Conservation (phyloP, 495 filamentous ascomycete genomes). For the Collariella sp. region DNA sequence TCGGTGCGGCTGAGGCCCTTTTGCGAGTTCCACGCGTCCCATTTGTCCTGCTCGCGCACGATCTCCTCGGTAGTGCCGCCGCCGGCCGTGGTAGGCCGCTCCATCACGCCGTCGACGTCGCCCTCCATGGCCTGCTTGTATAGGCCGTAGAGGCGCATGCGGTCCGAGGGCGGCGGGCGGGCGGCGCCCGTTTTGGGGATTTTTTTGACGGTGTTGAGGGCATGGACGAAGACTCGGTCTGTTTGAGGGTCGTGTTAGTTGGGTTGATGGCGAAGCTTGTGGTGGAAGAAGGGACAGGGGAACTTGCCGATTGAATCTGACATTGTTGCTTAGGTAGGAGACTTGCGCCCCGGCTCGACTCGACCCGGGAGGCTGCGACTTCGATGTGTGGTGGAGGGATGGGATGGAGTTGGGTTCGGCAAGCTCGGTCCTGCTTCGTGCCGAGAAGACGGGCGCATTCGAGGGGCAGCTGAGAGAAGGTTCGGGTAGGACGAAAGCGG, state of each 20-base stretch:
- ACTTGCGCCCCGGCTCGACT: not conserved
- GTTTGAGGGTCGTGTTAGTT: slow-evolving; percentile 16
- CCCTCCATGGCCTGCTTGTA: slow-evolving; percentile 99
- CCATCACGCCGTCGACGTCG: slow-evolving; percentile 87
- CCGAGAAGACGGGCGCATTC: not conserved
- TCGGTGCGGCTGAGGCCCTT: slow-evolving; percentile 74
- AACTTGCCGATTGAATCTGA: slow-evolving; percentile 20
- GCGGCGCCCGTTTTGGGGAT: slow-evolving; percentile 87
- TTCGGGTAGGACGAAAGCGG: too few relatives aligned
- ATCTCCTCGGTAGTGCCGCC: slow-evolving; percentile 34
- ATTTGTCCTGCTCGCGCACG: slow-evolving; percentile 52
- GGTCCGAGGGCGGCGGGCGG: slow-evolving; percentile 75
- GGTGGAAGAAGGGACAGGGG: too few relatives aligned
- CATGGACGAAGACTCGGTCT: slow-evolving; percentile 98
- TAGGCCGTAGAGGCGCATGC: slow-evolving; percentile 87
- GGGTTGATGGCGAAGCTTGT: not conserved
- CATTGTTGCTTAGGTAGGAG: slow-evolving; percentile 8
- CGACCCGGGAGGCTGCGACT: not conserved
- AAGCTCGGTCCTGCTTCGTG: slow-evolving; percentile 6
- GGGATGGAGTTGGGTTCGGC: not conserved
- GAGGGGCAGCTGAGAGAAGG: not conserved
- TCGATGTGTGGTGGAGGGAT: not conserved
- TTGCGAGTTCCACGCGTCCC: slow-evolving; percentile 90
- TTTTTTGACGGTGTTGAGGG: slow-evolving; percentile 94
- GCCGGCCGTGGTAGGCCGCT: slow-evolving; percentile 52